These are phyloP conservation scores for Zoysia matrella DNA, from an alignment of 202 grass and related monocot genomes.

Conservation along the genomic window DNA sequence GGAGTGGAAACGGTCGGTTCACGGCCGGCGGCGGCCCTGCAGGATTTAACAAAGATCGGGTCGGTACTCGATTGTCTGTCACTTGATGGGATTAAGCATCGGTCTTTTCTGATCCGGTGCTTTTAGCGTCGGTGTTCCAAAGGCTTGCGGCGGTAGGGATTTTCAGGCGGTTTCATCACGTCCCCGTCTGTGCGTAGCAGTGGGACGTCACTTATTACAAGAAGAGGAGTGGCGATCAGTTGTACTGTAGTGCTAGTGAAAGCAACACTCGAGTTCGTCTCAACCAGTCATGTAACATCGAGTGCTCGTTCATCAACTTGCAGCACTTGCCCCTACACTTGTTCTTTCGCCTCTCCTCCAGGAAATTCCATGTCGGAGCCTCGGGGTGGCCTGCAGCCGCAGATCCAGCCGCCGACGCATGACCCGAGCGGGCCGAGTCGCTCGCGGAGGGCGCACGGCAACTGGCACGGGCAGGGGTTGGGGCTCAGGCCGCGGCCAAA, in stretches of 20 bases:
- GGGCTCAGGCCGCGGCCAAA: constrained; percentile 2
- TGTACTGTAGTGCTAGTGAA: neutral
- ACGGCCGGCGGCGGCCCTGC: constrained; percentile 4
- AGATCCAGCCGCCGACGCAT: constrained; percentile 30
- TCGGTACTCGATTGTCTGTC: constrained; percentile 3
- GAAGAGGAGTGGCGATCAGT: too few relatives aligned
- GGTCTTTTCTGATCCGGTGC: neutral
- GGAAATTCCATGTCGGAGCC: neutral
- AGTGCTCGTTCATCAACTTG: neutral
- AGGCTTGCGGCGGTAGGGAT: too few relatives aligned
- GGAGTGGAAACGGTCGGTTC: constrained; percentile 26
- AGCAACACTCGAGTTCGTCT: neutral
- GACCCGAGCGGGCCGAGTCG: constrained; percentile 28
- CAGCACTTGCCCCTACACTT: too few relatives aligned
- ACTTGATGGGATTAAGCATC: neutral
- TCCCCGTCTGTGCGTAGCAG: too few relatives aligned
- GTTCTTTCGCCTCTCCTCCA: neutral
- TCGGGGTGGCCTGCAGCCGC: too few relatives aligned
- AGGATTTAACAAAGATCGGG: constrained; percentile 39
- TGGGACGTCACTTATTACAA: too few relatives aligned
- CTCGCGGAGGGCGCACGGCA: constrained; percentile 26
- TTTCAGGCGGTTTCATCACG: too few relatives aligned
- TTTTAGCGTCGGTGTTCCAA: too few relatives aligned
- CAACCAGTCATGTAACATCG: neutral
- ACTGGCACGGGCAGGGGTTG: neutral